A percentile compares a stretch with the other conserved stretches of the same genome.
Conservation (phyloP, 2,329 filamentous ascomycete genomes). For the Clarireedia hainanense region DNA sequence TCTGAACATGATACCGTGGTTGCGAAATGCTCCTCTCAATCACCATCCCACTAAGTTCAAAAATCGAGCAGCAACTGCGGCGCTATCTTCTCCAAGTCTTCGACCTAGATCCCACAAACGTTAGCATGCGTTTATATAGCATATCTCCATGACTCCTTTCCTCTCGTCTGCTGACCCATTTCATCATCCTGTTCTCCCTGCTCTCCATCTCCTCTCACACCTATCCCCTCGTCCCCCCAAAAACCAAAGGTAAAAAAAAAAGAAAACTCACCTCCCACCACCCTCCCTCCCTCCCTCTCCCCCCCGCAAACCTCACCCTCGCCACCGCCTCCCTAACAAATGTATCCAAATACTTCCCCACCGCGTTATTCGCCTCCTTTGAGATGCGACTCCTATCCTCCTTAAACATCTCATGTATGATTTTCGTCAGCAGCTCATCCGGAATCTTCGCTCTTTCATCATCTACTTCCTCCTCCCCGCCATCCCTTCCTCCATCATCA, state of each 20-base stretch:
- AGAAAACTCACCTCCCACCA: slow-evolving; percentile 57
- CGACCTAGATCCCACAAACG: slow-evolving; percentile 46
- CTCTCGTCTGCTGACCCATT: background rate
- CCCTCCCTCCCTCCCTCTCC: slow-evolving; percentile 17
- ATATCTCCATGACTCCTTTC: background rate
- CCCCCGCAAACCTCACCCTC: slow-evolving; percentile 58
- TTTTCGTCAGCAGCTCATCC: slow-evolving; percentile 61
- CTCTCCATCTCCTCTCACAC: background rate
- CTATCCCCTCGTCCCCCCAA: background rate
- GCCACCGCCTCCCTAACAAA: slow-evolving; percentile 88
- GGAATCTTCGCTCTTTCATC: slow-evolving; percentile 44
- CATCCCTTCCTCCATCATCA: background rate
- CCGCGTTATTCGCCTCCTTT: slow-evolving; percentile 66
- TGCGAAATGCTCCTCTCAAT: background rate
- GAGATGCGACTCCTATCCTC: slow-evolving; percentile 63
- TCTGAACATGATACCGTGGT: too few species aligned
- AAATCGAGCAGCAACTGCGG: slow-evolving; percentile 83
- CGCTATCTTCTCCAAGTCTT: slow-evolving; percentile 82
- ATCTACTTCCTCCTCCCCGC: background rate
- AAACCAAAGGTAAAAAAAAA: background rate
- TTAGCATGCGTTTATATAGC: background rate
- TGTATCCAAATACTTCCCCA: slow-evolving; percentile 81
- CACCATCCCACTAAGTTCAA: slow-evolving; percentile 34
- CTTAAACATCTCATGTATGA: slow-evolving; percentile 74
- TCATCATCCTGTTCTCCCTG: background rate